Conservation (phyloP, 768 basidiomycete genomes). For the Termitomyces bulborhizus region DNA sequence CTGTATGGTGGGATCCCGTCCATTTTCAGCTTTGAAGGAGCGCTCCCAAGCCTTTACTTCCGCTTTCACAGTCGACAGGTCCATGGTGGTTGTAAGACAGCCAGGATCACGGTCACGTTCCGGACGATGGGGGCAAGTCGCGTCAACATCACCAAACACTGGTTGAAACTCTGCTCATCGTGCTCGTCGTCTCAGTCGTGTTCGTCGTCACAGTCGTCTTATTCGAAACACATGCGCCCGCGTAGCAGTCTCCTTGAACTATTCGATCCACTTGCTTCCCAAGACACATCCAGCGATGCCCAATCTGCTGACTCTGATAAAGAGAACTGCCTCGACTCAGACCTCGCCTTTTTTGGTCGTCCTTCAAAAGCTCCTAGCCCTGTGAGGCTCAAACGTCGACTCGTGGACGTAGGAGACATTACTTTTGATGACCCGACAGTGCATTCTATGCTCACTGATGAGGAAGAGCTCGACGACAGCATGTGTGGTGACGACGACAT, state of each 20-base stretch:
- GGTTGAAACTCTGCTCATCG: slow-evolving; percentile 1
- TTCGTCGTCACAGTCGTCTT: not conserved
- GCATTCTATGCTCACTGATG: slow-evolving; percentile 25
- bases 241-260: slow-evolving; percentile 41
- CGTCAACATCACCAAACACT: slow-evolving; percentile 38
- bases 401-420: slow-evolving; percentile 46
- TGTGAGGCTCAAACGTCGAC: slow-evolving; percentile 30
- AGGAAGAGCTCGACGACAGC: slow-evolving; percentile 28
- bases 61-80: slow-evolving; percentile 46
- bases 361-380: slow-evolving; percentile 20
- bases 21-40: slow-evolving; percentile 49
- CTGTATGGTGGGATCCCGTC: slow-evolving; percentile 55
- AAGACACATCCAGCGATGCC: slow-evolving; percentile 14
- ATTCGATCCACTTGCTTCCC: slow-evolving; percentile 43
- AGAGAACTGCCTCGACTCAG: slow-evolving; percentile 28
- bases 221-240: slow-evolving; percentile 31
- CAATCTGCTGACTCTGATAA: slow-evolving; percentile 37
- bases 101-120: slow-evolving; percentile 11
- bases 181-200: not conserved
- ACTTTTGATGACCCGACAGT: slow-evolving; percentile 33
- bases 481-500: slow-evolving; percentile 30
- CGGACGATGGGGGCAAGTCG: slow-evolving; percentile 14
- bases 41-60: slow-evolving; percentile 81
- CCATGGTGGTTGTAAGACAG: slow-evolving; percentile 23
- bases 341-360: slow-evolving; percentile 27